Evolutionary conservation across 306 rosid species (phyloP).

Genomic region (Vigna trinervia): DNA sequence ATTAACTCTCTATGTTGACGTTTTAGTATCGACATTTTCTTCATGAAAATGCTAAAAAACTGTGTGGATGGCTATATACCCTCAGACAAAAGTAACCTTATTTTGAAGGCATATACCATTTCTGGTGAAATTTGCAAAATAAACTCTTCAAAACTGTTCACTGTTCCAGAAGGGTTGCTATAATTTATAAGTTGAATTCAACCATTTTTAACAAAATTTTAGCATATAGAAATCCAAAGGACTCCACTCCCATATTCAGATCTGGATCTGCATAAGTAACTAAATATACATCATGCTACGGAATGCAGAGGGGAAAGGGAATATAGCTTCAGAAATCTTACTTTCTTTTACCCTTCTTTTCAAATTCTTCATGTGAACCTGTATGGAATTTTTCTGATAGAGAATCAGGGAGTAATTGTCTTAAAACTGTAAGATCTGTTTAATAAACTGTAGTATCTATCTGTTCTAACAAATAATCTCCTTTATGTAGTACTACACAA

Average conservation of each 20-base stretch:
- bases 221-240: not conserved
- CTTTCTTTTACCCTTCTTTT: not conserved
- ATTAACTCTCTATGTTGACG: too few species aligned
- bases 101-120: slow-evolving; percentile 7
- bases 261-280: slow-evolving; percentile 36
- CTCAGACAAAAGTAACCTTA: not conserved
- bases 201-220: not conserved
- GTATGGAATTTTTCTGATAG: not conserved
- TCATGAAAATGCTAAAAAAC: not conserved
- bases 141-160: slow-evolving; percentile 9
- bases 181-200: not conserved
- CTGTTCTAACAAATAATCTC: too few species aligned
- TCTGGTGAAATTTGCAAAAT: not conserved
- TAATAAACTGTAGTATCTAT: too few species aligned
- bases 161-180: slow-evolving; percentile 4
- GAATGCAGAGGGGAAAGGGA: not conserved
- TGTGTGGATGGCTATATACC: not conserved
- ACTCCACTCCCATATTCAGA: not conserved
- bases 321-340: not conserved
- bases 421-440: not conserved
- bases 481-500: too few species aligned
- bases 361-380: not conserved
- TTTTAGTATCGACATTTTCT: not conserved
- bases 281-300: not conserved
- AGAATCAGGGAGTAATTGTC: not conserved